Base-by-base conservation (phyloP, 345 rosid species). In the Diplotaxis tenuifolia region DNA sequence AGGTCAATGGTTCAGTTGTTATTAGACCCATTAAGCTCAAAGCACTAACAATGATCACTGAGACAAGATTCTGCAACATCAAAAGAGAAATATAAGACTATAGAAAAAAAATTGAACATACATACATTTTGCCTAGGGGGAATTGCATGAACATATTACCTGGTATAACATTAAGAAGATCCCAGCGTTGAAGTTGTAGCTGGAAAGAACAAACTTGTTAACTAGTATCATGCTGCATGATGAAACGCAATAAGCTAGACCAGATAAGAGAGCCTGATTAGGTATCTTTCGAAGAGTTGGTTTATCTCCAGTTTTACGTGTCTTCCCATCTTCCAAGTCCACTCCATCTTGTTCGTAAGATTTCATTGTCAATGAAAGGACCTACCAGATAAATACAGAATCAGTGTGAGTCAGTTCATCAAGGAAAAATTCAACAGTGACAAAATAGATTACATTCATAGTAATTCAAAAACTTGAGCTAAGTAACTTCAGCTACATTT, bases 161-260 rank as follows among this genome's bases (percentile, higher is more conserved):
- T 95, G 99, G 84, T 92, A 95, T 49, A 95, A 68, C 99, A 95
- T 95, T 82, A 95, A 83, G 42, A 88, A 88, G 76, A 95, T 92
- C 65, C 96, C 98, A 73, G 99, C 99, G 70, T 87, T 90, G 74
- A 95, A 95, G 77, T 84, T 81, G 85, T 95, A 92, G 80, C 96
- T 83, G 68, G 98, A 95, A 73, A 95, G 98, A 67, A 95, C 98
- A 81, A 82, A 86, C 75, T 95, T 95, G 87, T 92, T 95, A 38
- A 89, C 94, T 56, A 95, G 84, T 71, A 95, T 95, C 99, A 95
- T 95, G 66, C 98, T 86, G 83, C 99, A 95, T 75, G 99, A 95
- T 31, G 98, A 92, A 67, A 90, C 65, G 84, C 99, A 92, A 70
- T 95, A 95, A 32, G 99, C 96, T 71, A 88, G 82, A 78, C 98